Evolutionary conservation across 1,139 yeast genomes (phyloP).

Genomic region (Kazachstania sp.): DNA sequence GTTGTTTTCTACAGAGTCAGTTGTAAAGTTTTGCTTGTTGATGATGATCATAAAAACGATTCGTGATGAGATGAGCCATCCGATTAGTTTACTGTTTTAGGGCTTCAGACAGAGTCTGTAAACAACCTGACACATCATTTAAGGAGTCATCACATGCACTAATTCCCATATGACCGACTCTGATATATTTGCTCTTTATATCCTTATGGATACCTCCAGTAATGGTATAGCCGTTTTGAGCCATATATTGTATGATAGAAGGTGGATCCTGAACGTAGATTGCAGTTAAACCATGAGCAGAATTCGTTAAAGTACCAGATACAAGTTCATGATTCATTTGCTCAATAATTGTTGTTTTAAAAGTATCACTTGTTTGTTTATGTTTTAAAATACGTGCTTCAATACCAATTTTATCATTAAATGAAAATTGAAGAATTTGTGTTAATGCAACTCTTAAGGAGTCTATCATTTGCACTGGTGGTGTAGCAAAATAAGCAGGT

Average conservation of each 20-base stretch:
- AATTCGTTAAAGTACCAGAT: conserved; percentile 48
- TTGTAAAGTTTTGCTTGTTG: background rate
- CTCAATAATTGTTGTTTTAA: conserved; percentile 49
- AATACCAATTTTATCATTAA: conserved; percentile 35
- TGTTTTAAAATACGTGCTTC: conserved; percentile 59
- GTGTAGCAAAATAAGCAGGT: conserved; percentile 89
- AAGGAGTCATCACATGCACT: conserved; percentile 39
- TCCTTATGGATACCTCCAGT: conserved; percentile 91
- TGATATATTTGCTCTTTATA: conserved; percentile 72
- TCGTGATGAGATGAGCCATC: background rate
- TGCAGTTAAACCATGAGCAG: conserved; percentile 86
- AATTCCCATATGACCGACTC: conserved; percentile 95
- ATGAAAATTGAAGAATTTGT: conserved; percentile 45
- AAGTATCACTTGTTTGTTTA: conserved; percentile 49
- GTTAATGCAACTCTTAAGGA: conserved; percentile 72
- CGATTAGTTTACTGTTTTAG: background rate
- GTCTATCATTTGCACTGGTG: conserved; percentile 78
- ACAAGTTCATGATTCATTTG: conserved; percentile 60
- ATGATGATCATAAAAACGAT: background rate
- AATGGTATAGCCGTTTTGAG: conserved; percentile 63
- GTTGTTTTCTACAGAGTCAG: background rate
- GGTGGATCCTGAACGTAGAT: conserved; percentile 76
- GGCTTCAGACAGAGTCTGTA: background rate
- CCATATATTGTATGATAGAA: conserved; percentile 49
- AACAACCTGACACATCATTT: conserved; percentile 4